Conservation (phyloP, 768 basidiomycete species). For the Macrocybe gigantea region DNA sequence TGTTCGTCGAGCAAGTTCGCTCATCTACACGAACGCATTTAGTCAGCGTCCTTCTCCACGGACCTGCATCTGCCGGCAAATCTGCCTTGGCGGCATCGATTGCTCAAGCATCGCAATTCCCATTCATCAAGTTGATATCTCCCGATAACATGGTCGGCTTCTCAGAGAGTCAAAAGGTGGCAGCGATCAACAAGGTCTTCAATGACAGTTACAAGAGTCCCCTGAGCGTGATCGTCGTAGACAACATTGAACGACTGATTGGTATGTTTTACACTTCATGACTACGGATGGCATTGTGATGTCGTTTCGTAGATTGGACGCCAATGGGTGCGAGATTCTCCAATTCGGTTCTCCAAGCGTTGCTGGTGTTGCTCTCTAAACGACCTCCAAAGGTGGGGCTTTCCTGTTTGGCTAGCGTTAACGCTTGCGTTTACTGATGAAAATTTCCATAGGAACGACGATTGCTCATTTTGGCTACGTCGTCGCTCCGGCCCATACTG, state of each 20-base stretch:
- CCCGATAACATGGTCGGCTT: slow-evolving; percentile 97
- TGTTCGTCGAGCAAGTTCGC: slow-evolving; percentile 93
- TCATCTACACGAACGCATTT: slow-evolving; percentile 86
- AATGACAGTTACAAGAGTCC: slow-evolving; percentile 97
- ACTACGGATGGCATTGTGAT: not conserved
- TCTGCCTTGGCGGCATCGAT: slow-evolving; percentile 93
- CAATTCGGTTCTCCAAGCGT: slow-evolving; percentile 84
- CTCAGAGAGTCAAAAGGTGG: slow-evolving; percentile 88
- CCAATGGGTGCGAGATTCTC: slow-evolving; percentile 97
- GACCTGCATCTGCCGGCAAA: slow-evolving; percentile 88
- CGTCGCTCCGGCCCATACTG: slow-evolving; percentile 82
- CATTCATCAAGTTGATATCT: slow-evolving; percentile 96
- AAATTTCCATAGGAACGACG: slow-evolving; percentile 65
- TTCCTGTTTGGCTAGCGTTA: not conserved
- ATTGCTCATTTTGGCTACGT: slow-evolving; percentile 86
- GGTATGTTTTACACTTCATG: slow-evolving; percentile 41
- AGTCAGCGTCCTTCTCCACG: slow-evolving; percentile 86
- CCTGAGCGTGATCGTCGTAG: slow-evolving; percentile 91
- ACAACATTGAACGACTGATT: slow-evolving; percentile 88
- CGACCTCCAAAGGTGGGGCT: slow-evolving; percentile 85
- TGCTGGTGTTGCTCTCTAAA: slow-evolving; percentile 83
- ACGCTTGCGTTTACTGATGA: slow-evolving; percentile 2
- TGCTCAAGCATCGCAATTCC: slow-evolving; percentile 88
- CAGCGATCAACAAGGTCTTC: slow-evolving; percentile 89
- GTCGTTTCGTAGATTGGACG: slow-evolving; percentile 70